These are phyloP conservation scores for Metschnikowia peoriensis DNA, from an alignment of 805 yeast genomes.

Conservation along the genomic window DNA sequence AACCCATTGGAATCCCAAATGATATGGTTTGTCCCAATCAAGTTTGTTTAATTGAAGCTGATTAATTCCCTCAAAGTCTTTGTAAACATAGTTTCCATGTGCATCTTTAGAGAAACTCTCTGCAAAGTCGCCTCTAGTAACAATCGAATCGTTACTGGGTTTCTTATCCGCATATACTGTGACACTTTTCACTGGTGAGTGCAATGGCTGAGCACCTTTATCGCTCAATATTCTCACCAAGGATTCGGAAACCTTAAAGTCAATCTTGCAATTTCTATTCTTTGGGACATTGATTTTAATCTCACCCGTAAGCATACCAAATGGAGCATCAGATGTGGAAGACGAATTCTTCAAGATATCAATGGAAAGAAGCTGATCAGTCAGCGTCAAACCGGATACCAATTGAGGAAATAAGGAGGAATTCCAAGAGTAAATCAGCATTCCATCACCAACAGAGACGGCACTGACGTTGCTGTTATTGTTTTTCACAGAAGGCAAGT, in stretches of 20 bases:
- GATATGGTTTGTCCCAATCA: slow-evolving; percentile 56
- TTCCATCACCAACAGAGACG: slow-evolving; percentile 39
- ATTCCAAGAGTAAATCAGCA: slow-evolving; percentile 52
- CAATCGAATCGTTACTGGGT: slow-evolving; percentile 5
- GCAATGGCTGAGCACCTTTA: slow-evolving; percentile 25
- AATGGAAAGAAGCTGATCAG: slow-evolving; percentile 47
- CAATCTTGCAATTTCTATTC: slow-evolving; percentile 62
- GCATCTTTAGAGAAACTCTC: slow-evolving; percentile 37
- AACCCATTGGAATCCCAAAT: slow-evolving; percentile 72
- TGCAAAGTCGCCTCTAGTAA: background rate
- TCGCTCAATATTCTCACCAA: slow-evolving; percentile 23
- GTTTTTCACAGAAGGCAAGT: slow-evolving; percentile 62
- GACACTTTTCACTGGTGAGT: slow-evolving; percentile 64
- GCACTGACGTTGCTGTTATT: slow-evolving; percentile 34
- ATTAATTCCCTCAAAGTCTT: slow-evolving; percentile 61
- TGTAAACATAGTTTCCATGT: slow-evolving; percentile 47
- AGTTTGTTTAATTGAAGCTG: slow-evolving; percentile 63
- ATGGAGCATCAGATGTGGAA: slow-evolving; percentile 44
- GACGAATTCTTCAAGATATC: slow-evolving; percentile 52
- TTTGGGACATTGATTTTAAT: slow-evolving; percentile 55
- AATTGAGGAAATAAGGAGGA: slow-evolving; percentile 47
- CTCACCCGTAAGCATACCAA: slow-evolving; percentile 66
- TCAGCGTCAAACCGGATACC: slow-evolving; percentile 29
- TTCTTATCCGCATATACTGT: slow-evolving; percentile 45
- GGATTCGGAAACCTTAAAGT: slow-evolving; percentile 52